Evolutionary conservation across 768 basidiomycete species (phyloP), one percentile per base, ranked within the genome.

Genomic region (Russula dissimulans): DNA sequence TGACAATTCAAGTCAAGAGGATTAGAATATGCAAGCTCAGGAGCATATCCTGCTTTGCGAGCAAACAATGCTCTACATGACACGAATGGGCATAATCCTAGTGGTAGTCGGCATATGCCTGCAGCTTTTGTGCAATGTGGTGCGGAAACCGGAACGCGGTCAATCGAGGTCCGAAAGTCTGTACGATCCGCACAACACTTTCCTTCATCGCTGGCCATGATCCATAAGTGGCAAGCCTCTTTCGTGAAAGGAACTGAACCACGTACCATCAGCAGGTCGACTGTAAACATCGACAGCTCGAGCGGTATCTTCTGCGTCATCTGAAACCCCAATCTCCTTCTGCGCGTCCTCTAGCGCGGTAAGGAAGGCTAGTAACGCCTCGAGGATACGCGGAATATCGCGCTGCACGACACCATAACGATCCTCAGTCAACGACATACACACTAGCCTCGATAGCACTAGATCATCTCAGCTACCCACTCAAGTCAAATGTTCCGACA

Each of bases 381-480:
- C 91, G 3, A 95, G 70, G 32, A 91, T 83, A 60, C 82, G 84
- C 0, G 91, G 87, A 18, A 91, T 89, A 68, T 94, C 92, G 11
- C 87, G 78, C 69, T 94, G 92, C 12, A 92, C 89, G 38, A 85
- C 81, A 22, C 91, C 91, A 67, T 86, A 92, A 18, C 79, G 78
- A 72, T 95, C 91, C 70, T 93, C 92, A 1, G 77, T 76, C 14
- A 94, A 73, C 4, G 91, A 93, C 0, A 85, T 82, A 60, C 84
- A 86, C 7, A 81, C 77, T 8, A 93, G 75, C 51, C 79, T 78
- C 1, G 86, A 80, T 4, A 94, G 75, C 5, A 82, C 90, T 91
- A 65, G n/a, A 14, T 48, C 5, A 50, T 29, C 61, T 15, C 41
- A 44, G 56, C 32, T 39, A 41, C 10, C 36, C 47, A 44, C 34